Conservation (phyloP, 140 eudicot species). For the Senecio squalidus region DNA sequence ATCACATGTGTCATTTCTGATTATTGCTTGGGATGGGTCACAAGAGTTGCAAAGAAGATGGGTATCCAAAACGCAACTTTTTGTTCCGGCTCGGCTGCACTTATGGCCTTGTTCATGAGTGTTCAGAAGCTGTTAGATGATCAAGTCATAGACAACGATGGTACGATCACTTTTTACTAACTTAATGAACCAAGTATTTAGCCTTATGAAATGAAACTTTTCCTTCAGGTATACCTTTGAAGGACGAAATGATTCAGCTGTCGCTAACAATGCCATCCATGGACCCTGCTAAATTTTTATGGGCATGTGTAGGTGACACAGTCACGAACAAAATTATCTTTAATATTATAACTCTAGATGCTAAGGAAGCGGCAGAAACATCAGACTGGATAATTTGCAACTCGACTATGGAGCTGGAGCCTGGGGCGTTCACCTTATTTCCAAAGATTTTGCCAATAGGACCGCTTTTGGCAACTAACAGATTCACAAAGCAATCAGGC, state of each 20-base stretch:
- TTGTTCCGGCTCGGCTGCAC: slow-evolving; percentile 31
- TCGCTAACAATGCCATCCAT: slow-evolving; percentile 33
- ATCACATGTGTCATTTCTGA: slow-evolving; percentile 38
- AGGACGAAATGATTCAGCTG: slow-evolving; percentile 29
- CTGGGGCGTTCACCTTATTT: slow-evolving; percentile 25
- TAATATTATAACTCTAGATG: neutral
- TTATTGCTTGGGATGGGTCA: slow-evolving; percentile 32
- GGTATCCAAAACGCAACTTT: slow-evolving; percentile 28
- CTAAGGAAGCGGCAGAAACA: slow-evolving; percentile 7
- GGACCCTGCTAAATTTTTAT: slow-evolving; percentile 24
- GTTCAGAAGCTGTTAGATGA: slow-evolving; percentile 30
- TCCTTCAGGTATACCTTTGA: slow-evolving; percentile 34
- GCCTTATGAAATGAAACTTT: neutral
- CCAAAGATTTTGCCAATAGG: slow-evolving; percentile 47
- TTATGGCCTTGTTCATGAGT: slow-evolving; percentile 25
- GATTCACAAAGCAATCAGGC: slow-evolving; percentile 30
- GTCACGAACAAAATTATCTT: slow-evolving; percentile 14
- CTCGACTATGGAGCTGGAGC: slow-evolving; percentile 42
- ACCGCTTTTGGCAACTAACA: slow-evolving; percentile 46
- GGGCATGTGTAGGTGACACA: slow-evolving; percentile 31
- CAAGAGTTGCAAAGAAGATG: slow-evolving; percentile 32
- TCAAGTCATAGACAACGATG: slow-evolving; percentile 31
- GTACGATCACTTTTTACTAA: slow-evolving; percentile 5
- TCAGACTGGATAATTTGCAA: slow-evolving; percentile 41
- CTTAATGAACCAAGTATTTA: neutral